Evolutionary conservation across 1,139 yeast species (phyloP).

Genomic region (Sporopachydermia cereana): DNA sequence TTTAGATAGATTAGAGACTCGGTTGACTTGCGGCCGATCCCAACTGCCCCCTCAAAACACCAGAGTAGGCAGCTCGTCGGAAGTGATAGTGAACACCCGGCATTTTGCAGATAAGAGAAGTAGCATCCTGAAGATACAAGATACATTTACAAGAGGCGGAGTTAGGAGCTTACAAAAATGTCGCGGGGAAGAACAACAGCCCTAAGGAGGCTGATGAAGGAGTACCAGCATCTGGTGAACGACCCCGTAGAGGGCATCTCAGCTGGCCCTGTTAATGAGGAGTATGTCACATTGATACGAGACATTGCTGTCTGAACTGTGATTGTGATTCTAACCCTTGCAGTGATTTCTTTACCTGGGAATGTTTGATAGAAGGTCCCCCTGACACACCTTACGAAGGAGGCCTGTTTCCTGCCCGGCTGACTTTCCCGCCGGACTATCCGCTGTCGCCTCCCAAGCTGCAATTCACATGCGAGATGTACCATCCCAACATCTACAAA

Average conservation of each 20-base stretch:
- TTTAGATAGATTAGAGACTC: too few species aligned
- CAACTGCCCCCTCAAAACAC: too few species aligned
- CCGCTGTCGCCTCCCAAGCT: conserved; percentile 87
- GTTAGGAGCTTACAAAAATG: too few species aligned
- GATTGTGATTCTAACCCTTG: neutral
- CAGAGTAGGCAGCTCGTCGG: conserved; percentile 8
- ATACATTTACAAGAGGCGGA: neutral
- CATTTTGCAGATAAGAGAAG: neutral
- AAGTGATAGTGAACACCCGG: neutral
- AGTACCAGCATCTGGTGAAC: conserved; percentile 70
- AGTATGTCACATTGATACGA: too few species aligned
- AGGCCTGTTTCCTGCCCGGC: conserved; percentile 78
- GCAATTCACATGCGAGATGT: conserved; percentile 71
- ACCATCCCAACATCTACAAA: conserved; percentile 87
- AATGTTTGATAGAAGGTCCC: conserved; percentile 87
- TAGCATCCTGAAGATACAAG: neutral
- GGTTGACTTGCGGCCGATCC: too few species aligned
- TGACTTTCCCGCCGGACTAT: conserved; percentile 80
- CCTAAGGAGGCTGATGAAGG: conserved; percentile 74
- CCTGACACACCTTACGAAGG: conserved; percentile 88
- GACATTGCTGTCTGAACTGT: too few species aligned
- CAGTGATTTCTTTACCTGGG: conserved; percentile 72
- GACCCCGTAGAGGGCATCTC: conserved; percentile 94
- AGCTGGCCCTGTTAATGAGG: conserved; percentile 83
- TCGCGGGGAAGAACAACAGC: conserved; percentile 40